phyloP scores from a whole-genome alignment of 345 rosid species.

The Gossypium stocksii region DNA sequence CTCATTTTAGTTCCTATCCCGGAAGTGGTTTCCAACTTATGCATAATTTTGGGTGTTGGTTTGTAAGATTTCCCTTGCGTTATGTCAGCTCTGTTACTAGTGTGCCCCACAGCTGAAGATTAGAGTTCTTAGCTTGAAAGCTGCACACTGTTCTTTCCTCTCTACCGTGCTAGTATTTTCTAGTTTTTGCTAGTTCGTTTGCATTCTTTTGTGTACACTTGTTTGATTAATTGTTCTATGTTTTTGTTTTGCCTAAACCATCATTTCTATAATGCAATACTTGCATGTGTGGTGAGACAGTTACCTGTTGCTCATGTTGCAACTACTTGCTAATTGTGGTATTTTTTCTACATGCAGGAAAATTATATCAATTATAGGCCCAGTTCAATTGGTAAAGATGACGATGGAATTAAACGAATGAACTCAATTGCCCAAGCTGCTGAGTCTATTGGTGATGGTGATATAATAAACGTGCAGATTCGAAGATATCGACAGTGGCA shows the following conservation, averaged over 20 bases:
- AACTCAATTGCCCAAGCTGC: constrained; percentile 79
- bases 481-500: constrained; percentile 97
- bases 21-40: not conserved
- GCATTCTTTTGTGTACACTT: not conserved
- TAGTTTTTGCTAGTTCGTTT: not conserved
- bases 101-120: not conserved
- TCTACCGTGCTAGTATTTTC: not conserved
- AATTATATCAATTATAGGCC: constrained; percentile 91
- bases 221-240: not conserved
- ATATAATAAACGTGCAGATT: constrained; percentile 87
- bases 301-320: not conserved
- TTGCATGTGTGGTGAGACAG: not conserved
- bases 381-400: constrained; percentile 64
- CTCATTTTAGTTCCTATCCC: not conserved
- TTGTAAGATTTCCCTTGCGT: not conserved
- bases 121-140: not conserved
- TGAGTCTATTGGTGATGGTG: constrained; percentile 89
- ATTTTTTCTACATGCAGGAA: constrained; percentile 49
- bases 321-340: not conserved
- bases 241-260: not conserved
- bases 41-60: not conserved
- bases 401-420: constrained; percentile 65
- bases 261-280: not conserved
- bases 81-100: not conserved
- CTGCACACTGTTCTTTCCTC: not conserved